Conservation (phyloP, 2,329 filamentous ascomycete genomes). For the Aspergillus ustus region DNA sequence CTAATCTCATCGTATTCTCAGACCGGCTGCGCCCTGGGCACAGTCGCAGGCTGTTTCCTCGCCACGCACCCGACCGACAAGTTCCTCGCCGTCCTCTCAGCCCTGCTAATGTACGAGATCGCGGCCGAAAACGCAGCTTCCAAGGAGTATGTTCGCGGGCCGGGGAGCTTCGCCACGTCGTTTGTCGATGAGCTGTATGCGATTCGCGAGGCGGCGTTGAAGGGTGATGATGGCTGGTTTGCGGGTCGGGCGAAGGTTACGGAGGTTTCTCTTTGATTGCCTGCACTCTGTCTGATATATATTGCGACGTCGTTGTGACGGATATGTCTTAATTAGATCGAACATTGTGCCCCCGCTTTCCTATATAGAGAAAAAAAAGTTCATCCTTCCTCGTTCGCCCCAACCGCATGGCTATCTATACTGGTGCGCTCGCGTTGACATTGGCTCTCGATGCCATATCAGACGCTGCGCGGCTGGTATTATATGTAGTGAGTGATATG, state of each 20-base stretch:
- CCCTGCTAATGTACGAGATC: conserved; percentile 76
- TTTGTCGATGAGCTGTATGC: conserved; percentile 75
- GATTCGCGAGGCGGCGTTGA: conserved; percentile 40
- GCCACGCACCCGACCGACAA: conserved; percentile 67
- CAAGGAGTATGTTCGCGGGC: conserved; percentile 70
- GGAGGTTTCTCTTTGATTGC: conserved; percentile 29
- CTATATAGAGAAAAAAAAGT: too few species aligned
- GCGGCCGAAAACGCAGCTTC: conserved; percentile 70
- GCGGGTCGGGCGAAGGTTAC: conserved; percentile 42
- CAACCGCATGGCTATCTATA: too few species aligned
- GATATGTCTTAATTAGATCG: too few species aligned
- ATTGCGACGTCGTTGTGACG: too few species aligned
- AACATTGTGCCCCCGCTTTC: too few species aligned
- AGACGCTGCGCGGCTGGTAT: too few species aligned
- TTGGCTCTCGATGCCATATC: too few species aligned
- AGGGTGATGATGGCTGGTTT: conserved; percentile 42
- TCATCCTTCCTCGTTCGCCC: too few species aligned
- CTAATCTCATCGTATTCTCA: conserved; percentile 18
- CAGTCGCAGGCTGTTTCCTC: conserved; percentile 75
- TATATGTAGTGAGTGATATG: too few species aligned
- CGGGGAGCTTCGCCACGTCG: conserved; percentile 83
- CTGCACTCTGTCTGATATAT: too few species aligned
- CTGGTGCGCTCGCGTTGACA: too few species aligned
- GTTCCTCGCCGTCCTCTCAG: conserved; percentile 74
- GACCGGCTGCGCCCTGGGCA: conserved; percentile 85